Conservation (phyloP, 116 monocot species). For the Phalaenopsis hybrid region DNA sequence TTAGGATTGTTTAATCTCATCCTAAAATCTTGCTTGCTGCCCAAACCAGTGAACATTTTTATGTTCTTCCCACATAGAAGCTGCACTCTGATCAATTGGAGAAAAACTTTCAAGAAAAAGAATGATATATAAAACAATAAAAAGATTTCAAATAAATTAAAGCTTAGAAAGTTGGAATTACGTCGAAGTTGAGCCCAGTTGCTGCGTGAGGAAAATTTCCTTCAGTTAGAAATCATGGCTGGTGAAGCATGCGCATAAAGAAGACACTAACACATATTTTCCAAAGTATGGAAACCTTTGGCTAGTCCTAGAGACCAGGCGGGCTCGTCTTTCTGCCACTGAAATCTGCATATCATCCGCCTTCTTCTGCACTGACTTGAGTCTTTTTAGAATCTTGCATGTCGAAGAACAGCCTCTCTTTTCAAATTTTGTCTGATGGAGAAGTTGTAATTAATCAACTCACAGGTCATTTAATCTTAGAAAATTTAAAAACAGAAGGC, state of each 20-base stretch:
- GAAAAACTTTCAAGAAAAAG: too few relatives aligned
- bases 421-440: conserved; percentile 9
- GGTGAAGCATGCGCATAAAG: conserved; percentile 70
- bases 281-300: conserved; percentile 32
- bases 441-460: neutral
- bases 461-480: too few relatives aligned
- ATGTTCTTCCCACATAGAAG: too few relatives aligned
- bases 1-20: too few relatives aligned
- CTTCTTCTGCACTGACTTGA: conserved; percentile 22
- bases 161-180: too few relatives aligned
- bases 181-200: neutral
- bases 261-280: conserved; percentile 35
- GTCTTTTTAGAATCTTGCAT: conserved; percentile 20
- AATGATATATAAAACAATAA: too few relatives aligned
- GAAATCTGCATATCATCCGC: conserved; percentile 60
- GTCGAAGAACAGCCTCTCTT: conserved; percentile 21
- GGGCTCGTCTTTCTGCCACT: conserved; percentile 21
- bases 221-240: conserved; percentile 62
- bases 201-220: too few relatives aligned
- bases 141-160: too few relatives aligned
- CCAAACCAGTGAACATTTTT: too few relatives aligned
- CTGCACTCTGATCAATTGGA: too few relatives aligned
- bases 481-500: too few relatives aligned
- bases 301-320: conserved; percentile 22
- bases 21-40: too few relatives aligned